Evolutionary conservation across 2,329 filamentous ascomycete species (phyloP), one percentile per base, ranked within the genome.

Genomic region (Diaporthe aspalathi): DNA sequence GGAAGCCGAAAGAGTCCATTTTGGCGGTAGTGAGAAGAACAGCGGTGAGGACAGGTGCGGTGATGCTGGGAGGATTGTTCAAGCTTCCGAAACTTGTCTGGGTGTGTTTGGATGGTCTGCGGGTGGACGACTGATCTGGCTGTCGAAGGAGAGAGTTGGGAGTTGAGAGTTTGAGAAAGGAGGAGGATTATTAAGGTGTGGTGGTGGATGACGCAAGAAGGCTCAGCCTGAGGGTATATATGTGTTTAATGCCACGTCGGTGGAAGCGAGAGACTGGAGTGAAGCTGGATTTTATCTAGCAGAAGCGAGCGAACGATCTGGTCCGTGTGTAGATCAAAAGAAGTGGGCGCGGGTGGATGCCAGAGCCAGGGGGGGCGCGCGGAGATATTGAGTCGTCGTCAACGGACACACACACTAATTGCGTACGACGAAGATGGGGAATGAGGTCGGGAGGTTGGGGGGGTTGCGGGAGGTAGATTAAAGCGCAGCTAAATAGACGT

Each of bases 1-100:
- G 83, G 80, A 88, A 84, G 76, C 85, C 84, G 11, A 84, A 82
- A 56, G 81, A 76, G 75, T 85, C 83, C 85, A 87, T 87, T 50
- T 76, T 83, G 78, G 72, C 70, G 72, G 57, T 29, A 32, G 38
- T 14, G 22, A 73, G 35, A 17, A 52, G 70, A 40, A 49, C 50
- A 49, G 56, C 63, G 56, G 43, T 70, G 70, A 69, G 56, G 45
- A 72, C n/a, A 32, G 35, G 29, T 72, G 22, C 70, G 49, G 53
- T 50, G 22, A 54, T 49, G 40, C 20, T 49, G 12, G 29, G 20
- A 20, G 9, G 29, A 16, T 20, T 57, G 43, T 24, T 9, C 53
- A 43, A 49, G 60, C 60, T 49, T 63, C 24, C 12, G 6, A 27
- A 22, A n/a, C 17, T 45, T 45, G 57, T 47, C 56, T 56, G 56